Conservation (phyloP, 2,329 filamentous ascomycete species). For the Metarhizium guizhouense region DNA sequence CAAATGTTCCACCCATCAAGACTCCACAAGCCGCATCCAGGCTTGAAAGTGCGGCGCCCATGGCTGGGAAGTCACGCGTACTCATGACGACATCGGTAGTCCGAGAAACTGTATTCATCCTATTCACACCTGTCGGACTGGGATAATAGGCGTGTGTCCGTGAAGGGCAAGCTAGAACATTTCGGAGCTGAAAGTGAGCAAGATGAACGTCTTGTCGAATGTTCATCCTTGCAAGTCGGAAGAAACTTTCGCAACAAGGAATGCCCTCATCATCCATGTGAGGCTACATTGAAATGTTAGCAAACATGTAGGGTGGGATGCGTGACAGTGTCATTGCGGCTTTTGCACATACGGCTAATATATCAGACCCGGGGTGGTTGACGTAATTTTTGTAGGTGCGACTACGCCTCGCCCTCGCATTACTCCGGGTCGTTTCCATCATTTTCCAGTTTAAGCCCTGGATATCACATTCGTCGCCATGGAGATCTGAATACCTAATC, state of each 20-base stretch:
- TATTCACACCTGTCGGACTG: constrained; percentile 36
- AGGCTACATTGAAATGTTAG: background rate
- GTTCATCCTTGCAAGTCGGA: constrained; percentile 49
- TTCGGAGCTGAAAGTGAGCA: constrained; percentile 59
- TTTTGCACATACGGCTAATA: constrained; percentile 34
- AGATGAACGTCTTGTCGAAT: constrained; percentile 44
- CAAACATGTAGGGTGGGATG: background rate
- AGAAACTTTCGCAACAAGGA: constrained; percentile 38
- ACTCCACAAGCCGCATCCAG: constrained; percentile 43
- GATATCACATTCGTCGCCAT: constrained; percentile 47
- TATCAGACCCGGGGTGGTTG: constrained; percentile 39
- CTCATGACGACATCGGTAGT: constrained; percentile 35
- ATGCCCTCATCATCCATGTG: constrained; percentile 18
- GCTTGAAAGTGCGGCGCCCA: constrained; percentile 37
- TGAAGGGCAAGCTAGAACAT: constrained; percentile 49
- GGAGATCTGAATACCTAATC: constrained; percentile 35
- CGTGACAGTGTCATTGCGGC: background rate
- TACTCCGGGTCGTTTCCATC: constrained; percentile 39
- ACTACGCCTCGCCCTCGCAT: constrained; percentile 38
- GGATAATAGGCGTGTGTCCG: constrained; percentile 50
- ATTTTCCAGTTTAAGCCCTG: constrained; percentile 51
- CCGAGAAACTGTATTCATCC: constrained; percentile 42
- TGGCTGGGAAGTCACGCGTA: constrained; percentile 27
- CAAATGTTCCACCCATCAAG: constrained; percentile 51
- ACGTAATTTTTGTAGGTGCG: constrained; percentile 49